Evolutionary conservation across 352 stramenopile species (phyloP).

Genomic region (Phytophthora ramorum): DNA sequence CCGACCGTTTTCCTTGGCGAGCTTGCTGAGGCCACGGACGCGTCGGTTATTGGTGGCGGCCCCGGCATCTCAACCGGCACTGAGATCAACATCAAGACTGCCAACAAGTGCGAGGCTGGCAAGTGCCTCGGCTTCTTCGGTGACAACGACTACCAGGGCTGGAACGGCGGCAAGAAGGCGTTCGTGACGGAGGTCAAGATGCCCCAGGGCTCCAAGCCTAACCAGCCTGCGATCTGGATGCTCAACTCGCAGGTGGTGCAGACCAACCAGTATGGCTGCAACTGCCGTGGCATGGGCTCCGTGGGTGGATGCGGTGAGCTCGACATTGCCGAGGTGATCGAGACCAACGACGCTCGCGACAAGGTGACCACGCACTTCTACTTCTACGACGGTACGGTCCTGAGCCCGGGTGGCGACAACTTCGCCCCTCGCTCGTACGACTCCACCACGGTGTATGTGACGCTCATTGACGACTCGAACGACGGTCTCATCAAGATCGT

Average conservation of each 20-base stretch:
- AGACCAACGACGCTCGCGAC: slow-evolving; percentile 43
- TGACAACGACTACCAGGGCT: slow-evolving; percentile 64
- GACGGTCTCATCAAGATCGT: slow-evolving; percentile 69
- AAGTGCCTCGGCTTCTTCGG: slow-evolving; percentile 46
- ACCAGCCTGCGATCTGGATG: slow-evolving; percentile 68
- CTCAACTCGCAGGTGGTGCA: slow-evolving; percentile 65
- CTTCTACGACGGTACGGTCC: slow-evolving; percentile 57
- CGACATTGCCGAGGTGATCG: slow-evolving; percentile 73
- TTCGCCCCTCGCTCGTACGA: slow-evolving; percentile 47
- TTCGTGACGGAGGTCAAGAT: slow-evolving; percentile 74
- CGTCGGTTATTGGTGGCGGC: slow-evolving; percentile 38
- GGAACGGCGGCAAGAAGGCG: slow-evolving; percentile 68
- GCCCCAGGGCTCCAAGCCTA: slow-evolving; percentile 34
- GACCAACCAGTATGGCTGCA: slow-evolving; percentile 68
- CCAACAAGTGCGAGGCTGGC: slow-evolving; percentile 40
- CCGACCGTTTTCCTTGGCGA: slow-evolving; percentile 49
- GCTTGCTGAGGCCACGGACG: slow-evolving; percentile 53
- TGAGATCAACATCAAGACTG: slow-evolving; percentile 77
- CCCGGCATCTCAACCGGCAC: slow-evolving; percentile 56
- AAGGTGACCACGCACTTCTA: slow-evolving; percentile 73
- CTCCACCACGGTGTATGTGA: slow-evolving; percentile 57
- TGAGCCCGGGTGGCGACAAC: slow-evolving; percentile 51
- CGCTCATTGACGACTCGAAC: slow-evolving; percentile 62
- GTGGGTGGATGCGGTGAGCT: slow-evolving; percentile 69
- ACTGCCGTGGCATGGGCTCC: slow-evolving; percentile 64